Evolutionary conservation across 257 asterid genomes (phyloP).

Genomic region (Nicotiana paniculata): DNA sequence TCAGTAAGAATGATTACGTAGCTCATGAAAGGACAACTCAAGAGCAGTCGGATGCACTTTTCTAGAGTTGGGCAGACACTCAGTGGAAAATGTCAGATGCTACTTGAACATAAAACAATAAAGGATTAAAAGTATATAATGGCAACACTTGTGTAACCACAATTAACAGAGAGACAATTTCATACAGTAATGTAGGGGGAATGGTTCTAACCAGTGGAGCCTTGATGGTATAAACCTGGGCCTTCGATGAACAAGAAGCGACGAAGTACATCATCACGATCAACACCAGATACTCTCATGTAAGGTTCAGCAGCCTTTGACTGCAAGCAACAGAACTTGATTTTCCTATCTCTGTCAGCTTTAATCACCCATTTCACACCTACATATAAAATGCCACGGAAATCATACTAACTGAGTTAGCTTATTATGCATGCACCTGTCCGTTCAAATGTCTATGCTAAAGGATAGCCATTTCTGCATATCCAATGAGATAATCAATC

Average conservation of each 20-base stretch:
- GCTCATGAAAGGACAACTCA: background rate
- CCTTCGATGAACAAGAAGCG: constrained; percentile 82
- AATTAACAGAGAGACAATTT: background rate
- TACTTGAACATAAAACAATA: background rate
- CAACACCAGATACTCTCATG: constrained; percentile 56
- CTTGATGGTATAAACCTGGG: constrained; percentile 77
- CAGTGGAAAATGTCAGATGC: background rate
- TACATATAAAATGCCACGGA: constrained; percentile 21
- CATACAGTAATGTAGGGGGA: background rate
- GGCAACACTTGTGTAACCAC: background rate
- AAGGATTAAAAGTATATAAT: background rate
- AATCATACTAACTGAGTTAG: background rate
- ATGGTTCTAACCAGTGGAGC: constrained; percentile 58
- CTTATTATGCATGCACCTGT: background rate
- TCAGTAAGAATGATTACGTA: background rate
- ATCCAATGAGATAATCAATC: background rate
- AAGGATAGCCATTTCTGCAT: background rate
- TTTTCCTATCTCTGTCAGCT: constrained; percentile 65
- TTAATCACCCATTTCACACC: constrained; percentile 82
- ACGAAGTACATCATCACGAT: constrained; percentile 62
- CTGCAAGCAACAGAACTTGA: constrained; percentile 87
- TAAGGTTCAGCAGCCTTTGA: constrained; percentile 92
- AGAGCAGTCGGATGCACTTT: background rate
- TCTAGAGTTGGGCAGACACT: background rate
- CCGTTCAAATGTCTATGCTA: background rate